These are phyloP conservation scores for Boletellus ananas DNA, from an alignment of 768 basidiomycete species.

Conservation along the genomic window DNA sequence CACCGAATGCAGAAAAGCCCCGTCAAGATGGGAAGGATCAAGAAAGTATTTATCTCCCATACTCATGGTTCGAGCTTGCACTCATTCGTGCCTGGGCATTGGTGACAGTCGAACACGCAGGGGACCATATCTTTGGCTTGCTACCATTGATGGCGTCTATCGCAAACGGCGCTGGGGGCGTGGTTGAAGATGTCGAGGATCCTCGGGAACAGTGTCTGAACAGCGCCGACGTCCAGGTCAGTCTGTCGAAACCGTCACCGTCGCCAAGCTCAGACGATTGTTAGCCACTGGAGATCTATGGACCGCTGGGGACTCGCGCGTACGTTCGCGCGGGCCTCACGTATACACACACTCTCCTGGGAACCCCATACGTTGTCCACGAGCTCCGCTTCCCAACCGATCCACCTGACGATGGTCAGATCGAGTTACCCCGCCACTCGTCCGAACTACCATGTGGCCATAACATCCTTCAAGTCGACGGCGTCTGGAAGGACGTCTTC, in stretches of 20 bases:
- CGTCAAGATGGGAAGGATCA: conserved; percentile 76
- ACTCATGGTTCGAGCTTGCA: conserved; percentile 59
- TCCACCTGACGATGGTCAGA: conserved; percentile 47
- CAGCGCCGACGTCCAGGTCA: conserved; percentile 12
- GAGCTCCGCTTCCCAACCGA: conserved; percentile 70
- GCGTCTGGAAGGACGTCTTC: conserved; percentile 67
- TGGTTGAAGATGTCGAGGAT: conserved; percentile 55
- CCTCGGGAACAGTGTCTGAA: conserved; percentile 38
- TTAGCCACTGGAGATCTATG: conserved; percentile 79
- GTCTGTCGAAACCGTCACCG: conserved; percentile 1
- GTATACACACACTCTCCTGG: conserved; percentile 67
- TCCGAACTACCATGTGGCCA: conserved; percentile 59
- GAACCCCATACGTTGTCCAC: conserved; percentile 72
- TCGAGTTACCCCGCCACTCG: conserved; percentile 42
- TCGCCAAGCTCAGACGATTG: conserved; percentile 8
- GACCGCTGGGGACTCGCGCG: conserved; percentile 77
- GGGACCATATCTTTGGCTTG: conserved; percentile 80
- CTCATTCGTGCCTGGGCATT: neutral
- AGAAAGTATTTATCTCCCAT: conserved; percentile 86
- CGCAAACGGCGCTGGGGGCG: conserved; percentile 73
- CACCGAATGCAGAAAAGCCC: conserved; percentile 67
- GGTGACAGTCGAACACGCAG: conserved; percentile 34
- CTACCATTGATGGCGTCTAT: conserved; percentile 64
- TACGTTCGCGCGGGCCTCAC: conserved; percentile 67
- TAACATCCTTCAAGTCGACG: conserved; percentile 57